These are phyloP conservation scores for Paraurostyla sp. DNA, from an alignment of 73 alveolate species.

Conservation along the genomic window DNA sequence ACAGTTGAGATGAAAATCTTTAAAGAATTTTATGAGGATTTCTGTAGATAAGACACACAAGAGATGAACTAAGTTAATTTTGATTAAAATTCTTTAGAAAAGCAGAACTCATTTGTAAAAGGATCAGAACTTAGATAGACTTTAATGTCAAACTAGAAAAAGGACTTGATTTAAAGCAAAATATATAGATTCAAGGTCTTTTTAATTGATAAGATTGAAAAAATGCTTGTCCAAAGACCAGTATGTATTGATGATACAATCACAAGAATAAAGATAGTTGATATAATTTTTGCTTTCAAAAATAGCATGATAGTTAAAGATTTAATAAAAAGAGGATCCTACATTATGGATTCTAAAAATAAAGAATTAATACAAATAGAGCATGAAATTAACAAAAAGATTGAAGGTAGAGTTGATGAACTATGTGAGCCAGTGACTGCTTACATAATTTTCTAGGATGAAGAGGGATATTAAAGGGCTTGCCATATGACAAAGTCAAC, in stretches of 20 bases:
- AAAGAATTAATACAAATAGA: background rate
- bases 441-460: conserved; percentile 45
- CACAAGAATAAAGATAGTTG: conserved; percentile 45
- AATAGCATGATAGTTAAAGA: background rate
- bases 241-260: background rate
- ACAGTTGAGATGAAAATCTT: conserved; percentile 22
- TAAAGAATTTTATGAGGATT: conserved; percentile 12
- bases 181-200: conserved; percentile 17
- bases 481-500: conserved; percentile 39
- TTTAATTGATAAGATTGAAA: conserved; percentile 21
- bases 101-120: background rate
- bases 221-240: background rate
- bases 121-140: conserved; percentile 6
- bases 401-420: background rate
- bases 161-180: background rate
- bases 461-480: conserved; percentile 68
- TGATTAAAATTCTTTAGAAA: background rate
- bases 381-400: background rate
- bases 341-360: conserved; percentile 2
- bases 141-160: background rate
- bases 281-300: conserved; percentile 48
- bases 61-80: background rate
- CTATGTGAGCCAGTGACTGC: conserved; percentile 46
- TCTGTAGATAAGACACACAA: conserved; percentile 6
- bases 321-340: conserved; percentile 19